These are phyloP conservation scores for Arabidopsis suecica DNA, from an alignment of 345 rosid species.

Conservation along the genomic window DNA sequence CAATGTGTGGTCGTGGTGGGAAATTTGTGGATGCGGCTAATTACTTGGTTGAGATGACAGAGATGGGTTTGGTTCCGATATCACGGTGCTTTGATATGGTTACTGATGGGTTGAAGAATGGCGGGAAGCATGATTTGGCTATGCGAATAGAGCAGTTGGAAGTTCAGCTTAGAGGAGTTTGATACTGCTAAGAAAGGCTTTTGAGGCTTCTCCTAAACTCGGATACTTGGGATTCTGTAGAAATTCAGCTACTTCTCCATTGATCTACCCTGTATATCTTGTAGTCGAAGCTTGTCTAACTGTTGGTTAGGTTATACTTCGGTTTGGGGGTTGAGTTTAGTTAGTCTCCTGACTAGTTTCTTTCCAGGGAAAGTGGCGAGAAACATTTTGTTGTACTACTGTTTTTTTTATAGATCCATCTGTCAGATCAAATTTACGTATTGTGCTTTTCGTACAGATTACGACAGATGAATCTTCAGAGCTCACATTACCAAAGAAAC, in stretches of 20 bases:
- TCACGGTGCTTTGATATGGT: constrained; percentile 93
- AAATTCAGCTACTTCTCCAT: neutral
- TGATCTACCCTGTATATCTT: constrained; percentile 1
- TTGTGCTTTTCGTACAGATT: neutral
- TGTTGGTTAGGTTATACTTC: constrained; percentile 1
- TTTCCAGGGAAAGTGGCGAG: neutral
- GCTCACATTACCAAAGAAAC: neutral
- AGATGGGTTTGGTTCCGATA: constrained; percentile 80
- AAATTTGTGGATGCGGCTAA: constrained; percentile 80
- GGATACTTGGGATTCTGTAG: neutral
- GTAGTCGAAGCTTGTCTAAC: constrained; percentile 1
- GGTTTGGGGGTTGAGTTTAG: neutral
- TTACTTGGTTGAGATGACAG: constrained; percentile 89
- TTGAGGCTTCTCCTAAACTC: neutral
- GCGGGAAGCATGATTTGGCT: constrained; percentile 90
- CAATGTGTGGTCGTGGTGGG: constrained; percentile 92
- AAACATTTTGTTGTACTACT: constrained; percentile 1
- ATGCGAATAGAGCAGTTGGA: constrained; percentile 76
- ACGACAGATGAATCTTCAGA: neutral
- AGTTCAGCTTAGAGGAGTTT: constrained; percentile 61
- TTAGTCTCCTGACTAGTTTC: neutral
- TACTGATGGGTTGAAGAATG: constrained; percentile 82
- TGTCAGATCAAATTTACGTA: neutral
- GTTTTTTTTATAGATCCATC: neutral
- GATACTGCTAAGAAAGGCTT: constrained; percentile 30